Conservation (phyloP, 345 rosid genomes). For the Tarenaya hassleriana region DNA sequence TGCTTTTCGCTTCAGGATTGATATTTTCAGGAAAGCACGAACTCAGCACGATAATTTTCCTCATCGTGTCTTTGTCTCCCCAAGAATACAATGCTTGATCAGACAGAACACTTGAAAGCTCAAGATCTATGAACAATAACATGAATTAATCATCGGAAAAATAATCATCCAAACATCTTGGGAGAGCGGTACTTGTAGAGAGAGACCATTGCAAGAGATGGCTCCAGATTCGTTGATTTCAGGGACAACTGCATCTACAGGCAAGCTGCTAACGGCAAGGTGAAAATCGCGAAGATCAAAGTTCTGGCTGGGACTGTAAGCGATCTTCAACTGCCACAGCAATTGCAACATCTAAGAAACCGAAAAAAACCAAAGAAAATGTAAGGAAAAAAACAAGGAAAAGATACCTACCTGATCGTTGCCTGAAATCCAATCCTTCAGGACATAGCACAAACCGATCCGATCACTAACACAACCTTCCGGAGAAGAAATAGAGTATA, state of each 20-base stretch:
- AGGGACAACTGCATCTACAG: slow-evolving; percentile 50
- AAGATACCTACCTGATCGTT: slow-evolving; percentile 43
- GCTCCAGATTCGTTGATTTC: slow-evolving; percentile 48
- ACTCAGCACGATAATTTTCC: slow-evolving; percentile 62
- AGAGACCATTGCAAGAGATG: slow-evolving; percentile 35
- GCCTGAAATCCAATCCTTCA: slow-evolving; percentile 40
- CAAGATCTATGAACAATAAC: slow-evolving; percentile 36
- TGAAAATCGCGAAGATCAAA: slow-evolving; percentile 74
- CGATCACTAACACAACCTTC: slow-evolving; percentile 44
- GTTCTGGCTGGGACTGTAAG: slow-evolving; percentile 53
- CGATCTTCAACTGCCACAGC: slow-evolving; percentile 50
- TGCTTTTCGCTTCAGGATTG: slow-evolving; percentile 33
- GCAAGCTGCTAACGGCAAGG: slow-evolving; percentile 64
- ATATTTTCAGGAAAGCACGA: slow-evolving; percentile 46
- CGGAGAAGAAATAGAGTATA: slow-evolving; percentile 47
- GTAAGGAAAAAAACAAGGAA: slow-evolving; percentile 5
- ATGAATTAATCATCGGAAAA: neutral
- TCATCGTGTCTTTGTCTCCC: slow-evolving; percentile 62
- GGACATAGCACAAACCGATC: slow-evolving; percentile 61
- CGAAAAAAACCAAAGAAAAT: slow-evolving; percentile 11
- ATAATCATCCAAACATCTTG: neutral
- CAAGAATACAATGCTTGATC: slow-evolving; percentile 62
- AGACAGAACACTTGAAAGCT: slow-evolving; percentile 53
- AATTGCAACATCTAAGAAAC: slow-evolving; percentile 7
- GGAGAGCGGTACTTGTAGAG: slow-evolving; percentile 4